These are phyloP conservation scores for Boechera divaricarpa DNA, from an alignment of 345 rosid species.

Conservation along the genomic window DNA sequence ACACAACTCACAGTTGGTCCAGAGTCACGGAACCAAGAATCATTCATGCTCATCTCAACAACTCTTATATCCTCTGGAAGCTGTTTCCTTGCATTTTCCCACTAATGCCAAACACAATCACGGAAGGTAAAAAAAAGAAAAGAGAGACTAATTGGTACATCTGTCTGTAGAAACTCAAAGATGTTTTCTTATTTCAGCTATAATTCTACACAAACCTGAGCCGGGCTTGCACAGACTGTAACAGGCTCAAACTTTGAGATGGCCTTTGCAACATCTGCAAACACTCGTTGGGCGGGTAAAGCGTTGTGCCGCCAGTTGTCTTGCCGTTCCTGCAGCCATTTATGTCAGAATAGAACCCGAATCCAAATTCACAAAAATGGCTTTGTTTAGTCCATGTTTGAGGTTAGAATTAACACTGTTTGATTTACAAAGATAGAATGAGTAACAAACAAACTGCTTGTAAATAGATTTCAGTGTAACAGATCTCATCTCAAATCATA, in stretches of 20 bases:
- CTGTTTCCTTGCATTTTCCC: slow-evolving; percentile 79
- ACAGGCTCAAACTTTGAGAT: slow-evolving; percentile 83
- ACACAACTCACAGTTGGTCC: slow-evolving; percentile 94
- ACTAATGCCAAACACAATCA: slow-evolving; percentile 49
- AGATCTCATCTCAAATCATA: slow-evolving; percentile 1
- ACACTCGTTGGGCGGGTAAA: slow-evolving; percentile 60
- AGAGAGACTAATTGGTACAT: not conserved
- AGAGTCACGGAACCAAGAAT: slow-evolving; percentile 94
- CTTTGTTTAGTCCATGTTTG: not conserved
- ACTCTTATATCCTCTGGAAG: slow-evolving; percentile 80
- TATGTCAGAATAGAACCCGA: not conserved
- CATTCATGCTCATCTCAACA: slow-evolving; percentile 92
- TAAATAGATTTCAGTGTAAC: not conserved
- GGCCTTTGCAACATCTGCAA: slow-evolving; percentile 71
- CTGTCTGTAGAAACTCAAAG: not conserved
- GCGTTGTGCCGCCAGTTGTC: slow-evolving; percentile 92
- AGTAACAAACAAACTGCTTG: too few species aligned
- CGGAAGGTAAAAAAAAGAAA: not conserved
- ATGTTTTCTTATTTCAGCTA: not conserved
- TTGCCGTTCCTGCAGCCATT: slow-evolving; percentile 68
- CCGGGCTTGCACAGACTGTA: slow-evolving; percentile 83
- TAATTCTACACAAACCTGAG: slow-evolving; percentile 64
- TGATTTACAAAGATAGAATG: not conserved
- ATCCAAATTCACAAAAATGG: slow-evolving; percentile 1
- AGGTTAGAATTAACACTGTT: slow-evolving; percentile 1